Percentiles rank a stretch among this genome's conserved stretches.
Evolutionary conservation across 1,284 basidiomycete genomes (phyloP).

Genomic region (Pyrrhoderma noxium): DNA sequence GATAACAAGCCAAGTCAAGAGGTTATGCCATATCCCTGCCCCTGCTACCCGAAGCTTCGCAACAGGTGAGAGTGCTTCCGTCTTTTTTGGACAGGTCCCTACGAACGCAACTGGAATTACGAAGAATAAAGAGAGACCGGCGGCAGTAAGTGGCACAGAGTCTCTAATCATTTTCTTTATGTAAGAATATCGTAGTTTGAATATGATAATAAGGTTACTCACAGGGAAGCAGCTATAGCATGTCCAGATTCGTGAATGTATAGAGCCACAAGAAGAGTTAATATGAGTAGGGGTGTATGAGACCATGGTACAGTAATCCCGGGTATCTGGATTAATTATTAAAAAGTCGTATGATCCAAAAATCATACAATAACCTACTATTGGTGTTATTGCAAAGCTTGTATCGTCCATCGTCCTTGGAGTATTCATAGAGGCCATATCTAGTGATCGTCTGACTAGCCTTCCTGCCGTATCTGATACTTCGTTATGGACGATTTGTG

Average conservation of each 20-base stretch:
- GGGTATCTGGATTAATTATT: constrained; percentile 45
- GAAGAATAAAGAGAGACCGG: constrained; percentile 50
- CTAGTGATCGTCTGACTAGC: constrained; percentile 18
- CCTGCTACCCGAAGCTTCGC: constrained; percentile 50
- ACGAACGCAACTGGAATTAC: constrained; percentile 68
- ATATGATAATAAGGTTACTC: constrained; percentile 24
- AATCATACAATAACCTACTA: constrained; percentile 32
- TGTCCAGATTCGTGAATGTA: constrained; percentile 67
- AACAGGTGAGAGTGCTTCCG: constrained; percentile 34
- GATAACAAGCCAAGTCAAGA: constrained; percentile 40
- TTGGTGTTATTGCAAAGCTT: constrained; percentile 28
- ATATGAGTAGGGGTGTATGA: constrained; percentile 53
- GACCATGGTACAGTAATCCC: constrained; percentile 65
- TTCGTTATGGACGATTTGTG: background rate
- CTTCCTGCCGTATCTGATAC: constrained; percentile 9
- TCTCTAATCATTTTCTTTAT: constrained; percentile 32
- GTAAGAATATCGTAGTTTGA: constrained; percentile 6
- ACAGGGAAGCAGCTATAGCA: constrained; percentile 60
- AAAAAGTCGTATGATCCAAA: constrained; percentile 1
- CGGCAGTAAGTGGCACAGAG: constrained; percentile 45
- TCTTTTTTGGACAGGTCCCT: constrained; percentile 33
- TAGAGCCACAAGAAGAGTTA: constrained; percentile 52
- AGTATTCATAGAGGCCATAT: background rate
- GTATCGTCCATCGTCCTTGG: background rate
- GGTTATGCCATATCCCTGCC: constrained; percentile 67